These are phyloP conservation scores for Monocercomonoides exilis DNA, from an alignment of 78 protist genomes.

Conservation along the genomic window DNA sequence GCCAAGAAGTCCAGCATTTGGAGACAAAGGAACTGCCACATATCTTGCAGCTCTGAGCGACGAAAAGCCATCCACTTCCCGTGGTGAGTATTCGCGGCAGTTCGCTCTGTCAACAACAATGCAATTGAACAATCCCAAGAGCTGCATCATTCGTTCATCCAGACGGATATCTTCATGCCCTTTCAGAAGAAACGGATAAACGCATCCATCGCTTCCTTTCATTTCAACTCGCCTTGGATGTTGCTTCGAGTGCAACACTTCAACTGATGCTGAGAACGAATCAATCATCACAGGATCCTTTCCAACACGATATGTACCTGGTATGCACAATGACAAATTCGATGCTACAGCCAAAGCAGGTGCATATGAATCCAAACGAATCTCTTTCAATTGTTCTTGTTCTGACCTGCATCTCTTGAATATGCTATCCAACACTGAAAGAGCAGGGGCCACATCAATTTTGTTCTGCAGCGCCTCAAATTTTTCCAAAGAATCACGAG, in stretches of 20 bases:
- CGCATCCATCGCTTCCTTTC: slow-evolving; percentile 66
- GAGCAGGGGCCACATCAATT: not conserved
- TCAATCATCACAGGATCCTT: slow-evolving; percentile 64
- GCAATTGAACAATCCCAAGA: slow-evolving; percentile 14
- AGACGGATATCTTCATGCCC: slow-evolving; percentile 42
- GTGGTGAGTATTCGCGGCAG: not conserved
- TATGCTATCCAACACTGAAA: not conserved
- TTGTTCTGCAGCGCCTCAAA: not conserved
- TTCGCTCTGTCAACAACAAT: too few relatives aligned
- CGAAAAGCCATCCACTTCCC: not conserved
- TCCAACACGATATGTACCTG: slow-evolving; percentile 68
- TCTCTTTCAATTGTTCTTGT: not conserved
- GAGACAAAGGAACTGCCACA: slow-evolving; percentile 12
- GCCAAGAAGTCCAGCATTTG: slow-evolving; percentile 24
- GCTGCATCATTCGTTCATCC: slow-evolving; percentile 38
- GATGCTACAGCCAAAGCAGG: not conserved
- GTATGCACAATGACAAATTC: slow-evolving; percentile 69
- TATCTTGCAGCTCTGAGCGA: not conserved
- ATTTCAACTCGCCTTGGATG: slow-evolving; percentile 85
- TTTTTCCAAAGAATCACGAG: not conserved
- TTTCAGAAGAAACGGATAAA: slow-evolving; percentile 45
- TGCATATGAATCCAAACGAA: not conserved
- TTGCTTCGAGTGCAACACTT: slow-evolving; percentile 91
- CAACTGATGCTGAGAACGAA: slow-evolving; percentile 58
- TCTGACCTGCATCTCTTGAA: not conserved